Evolutionary conservation across 495 filamentous ascomycete genomes (phyloP).

Genomic region (Paragyromitra xinjiangensis): DNA sequence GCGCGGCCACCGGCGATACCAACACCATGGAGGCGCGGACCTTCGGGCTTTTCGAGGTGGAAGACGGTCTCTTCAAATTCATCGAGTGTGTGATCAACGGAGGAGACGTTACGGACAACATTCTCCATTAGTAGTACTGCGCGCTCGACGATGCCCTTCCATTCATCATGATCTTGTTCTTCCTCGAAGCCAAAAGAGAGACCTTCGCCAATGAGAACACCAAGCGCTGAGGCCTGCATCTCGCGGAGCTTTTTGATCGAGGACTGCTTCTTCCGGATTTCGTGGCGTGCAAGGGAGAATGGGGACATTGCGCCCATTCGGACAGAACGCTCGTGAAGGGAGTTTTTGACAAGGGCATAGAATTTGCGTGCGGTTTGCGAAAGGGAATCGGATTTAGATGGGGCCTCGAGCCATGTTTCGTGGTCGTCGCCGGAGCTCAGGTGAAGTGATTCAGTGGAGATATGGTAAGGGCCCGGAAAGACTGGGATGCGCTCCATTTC

Average conservation of each 20-base stretch:
- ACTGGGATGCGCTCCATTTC: constrained; percentile 52
- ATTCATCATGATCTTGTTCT: constrained; percentile 66
- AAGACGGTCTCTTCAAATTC: constrained; percentile 78
- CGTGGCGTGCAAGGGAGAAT: constrained; percentile 72
- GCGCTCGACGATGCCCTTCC: constrained; percentile 74
- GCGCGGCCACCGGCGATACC: constrained; percentile 4
- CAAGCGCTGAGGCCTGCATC: constrained; percentile 84
- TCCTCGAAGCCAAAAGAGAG: constrained; percentile 68
- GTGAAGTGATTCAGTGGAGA: constrained; percentile 34
- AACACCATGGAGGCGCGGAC: neutral
- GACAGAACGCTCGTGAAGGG: constrained; percentile 69
- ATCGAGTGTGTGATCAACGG: constrained; percentile 66
- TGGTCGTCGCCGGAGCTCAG: constrained; percentile 40
- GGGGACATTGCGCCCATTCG: constrained; percentile 71
- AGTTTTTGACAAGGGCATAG: constrained; percentile 78
- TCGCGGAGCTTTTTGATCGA: constrained; percentile 72
- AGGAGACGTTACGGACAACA: constrained; percentile 70
- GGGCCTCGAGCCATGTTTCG: constrained; percentile 37
- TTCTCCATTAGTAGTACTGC: constrained; percentile 83
- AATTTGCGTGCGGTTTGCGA: constrained; percentile 75
- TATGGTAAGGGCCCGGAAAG: constrained; percentile 39
- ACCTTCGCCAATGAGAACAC: constrained; percentile 83
- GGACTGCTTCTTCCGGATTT: constrained; percentile 75
- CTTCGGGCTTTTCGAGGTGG: constrained; percentile 58
- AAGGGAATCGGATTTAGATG: constrained; percentile 54